These are phyloP conservation scores for Claviceps sp. DNA, from an alignment of 2,329 filamentous ascomycete genomes.

Conservation along the genomic window DNA sequence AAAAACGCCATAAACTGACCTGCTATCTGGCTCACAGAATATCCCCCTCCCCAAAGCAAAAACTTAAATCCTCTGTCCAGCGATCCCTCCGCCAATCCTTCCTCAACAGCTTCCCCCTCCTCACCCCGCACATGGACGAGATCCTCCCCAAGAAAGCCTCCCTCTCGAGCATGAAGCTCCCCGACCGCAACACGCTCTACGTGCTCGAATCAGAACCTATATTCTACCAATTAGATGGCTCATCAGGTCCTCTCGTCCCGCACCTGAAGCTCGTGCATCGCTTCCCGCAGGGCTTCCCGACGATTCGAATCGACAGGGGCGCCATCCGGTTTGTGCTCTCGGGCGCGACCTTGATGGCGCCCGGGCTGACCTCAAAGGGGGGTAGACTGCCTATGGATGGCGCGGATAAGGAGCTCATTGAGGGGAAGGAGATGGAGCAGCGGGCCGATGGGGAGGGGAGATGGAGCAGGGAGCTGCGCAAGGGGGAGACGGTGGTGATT, in stretches of 20 bases:
- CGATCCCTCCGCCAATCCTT: slow-evolving; percentile 73
- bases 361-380: slow-evolving; percentile 73
- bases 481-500: slow-evolving; percentile 76
- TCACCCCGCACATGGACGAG: slow-evolving; percentile 81
- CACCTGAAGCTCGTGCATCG: slow-evolving; percentile 83
- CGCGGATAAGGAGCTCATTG: slow-evolving; percentile 17
- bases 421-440: slow-evolving; percentile 30
- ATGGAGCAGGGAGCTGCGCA: slow-evolving; percentile 56
- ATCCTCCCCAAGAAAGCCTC: slow-evolving; percentile 91
- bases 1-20: not conserved
- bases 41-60: slow-evolving; percentile 68
- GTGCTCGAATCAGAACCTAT: slow-evolving; percentile 64
- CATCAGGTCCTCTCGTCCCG: slow-evolving; percentile 59
- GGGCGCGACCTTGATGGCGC: slow-evolving; percentile 91
- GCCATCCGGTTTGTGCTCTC: slow-evolving; percentile 93
- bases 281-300: slow-evolving; percentile 74
- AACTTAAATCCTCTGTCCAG: slow-evolving; percentile 94
- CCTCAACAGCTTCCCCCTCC: slow-evolving; percentile 70
- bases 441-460: slow-evolving; percentile 33
- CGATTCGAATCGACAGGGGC: slow-evolving; percentile 81
- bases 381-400: slow-evolving; percentile 57
- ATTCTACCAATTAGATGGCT: slow-evolving; percentile 73
- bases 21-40: slow-evolving; percentile 38
- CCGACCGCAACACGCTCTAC: slow-evolving; percentile 83
- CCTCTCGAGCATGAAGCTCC: slow-evolving; percentile 81